Percentiles rank a stretch among this genome's conserved stretches.
Evolutionary conservation across 1,284 basidiomycete genomes (phyloP).

Genomic region (Malassezia nana): DNA sequence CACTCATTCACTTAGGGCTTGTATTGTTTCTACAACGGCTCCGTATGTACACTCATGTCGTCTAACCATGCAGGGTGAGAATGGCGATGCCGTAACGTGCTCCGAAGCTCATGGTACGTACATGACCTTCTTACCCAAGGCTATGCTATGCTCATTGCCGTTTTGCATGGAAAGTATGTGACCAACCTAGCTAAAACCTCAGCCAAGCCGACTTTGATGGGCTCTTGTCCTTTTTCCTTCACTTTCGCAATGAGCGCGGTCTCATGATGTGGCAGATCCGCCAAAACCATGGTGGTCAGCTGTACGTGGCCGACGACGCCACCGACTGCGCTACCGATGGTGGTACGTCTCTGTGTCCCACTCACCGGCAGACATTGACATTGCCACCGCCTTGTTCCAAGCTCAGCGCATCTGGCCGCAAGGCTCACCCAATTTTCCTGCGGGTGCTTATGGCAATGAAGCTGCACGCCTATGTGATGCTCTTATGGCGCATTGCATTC

Average conservation of each 20-base stretch:
- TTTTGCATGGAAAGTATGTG: conserved; percentile 26
- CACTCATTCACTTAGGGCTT: conserved; percentile 14
- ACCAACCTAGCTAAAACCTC: not conserved
- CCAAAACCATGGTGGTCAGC: conserved; percentile 6
- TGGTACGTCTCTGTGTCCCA: not conserved
- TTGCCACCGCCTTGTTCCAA: conserved; percentile 32
- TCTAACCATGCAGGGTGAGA: conserved; percentile 18
- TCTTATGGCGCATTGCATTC: conserved; percentile 25
- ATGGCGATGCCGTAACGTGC: conserved; percentile 41
- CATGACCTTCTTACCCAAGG: conserved; percentile 5
- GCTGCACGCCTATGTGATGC: conserved; percentile 21
- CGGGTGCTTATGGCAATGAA: conserved; percentile 22
- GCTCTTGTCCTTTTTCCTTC: conserved; percentile 28
- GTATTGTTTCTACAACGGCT: conserved; percentile 38
- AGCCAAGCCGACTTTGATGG: conserved; percentile 32
- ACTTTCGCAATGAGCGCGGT: conserved; percentile 27
- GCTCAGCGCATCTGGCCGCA: conserved; percentile 23
- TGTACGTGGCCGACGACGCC: conserved; percentile 33
- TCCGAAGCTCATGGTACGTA: conserved; percentile 34
- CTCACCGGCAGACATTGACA: conserved; percentile 27
- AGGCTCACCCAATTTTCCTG: conserved; percentile 18
- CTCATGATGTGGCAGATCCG: conserved; percentile 43
- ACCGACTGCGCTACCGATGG: conserved; percentile 35
- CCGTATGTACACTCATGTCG: conserved; percentile 1
- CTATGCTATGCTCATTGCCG: conserved; percentile 40